These are phyloP conservation scores for Paxillus involutus DNA, from an alignment of 768 basidiomycete genomes.

Conservation along the genomic window DNA sequence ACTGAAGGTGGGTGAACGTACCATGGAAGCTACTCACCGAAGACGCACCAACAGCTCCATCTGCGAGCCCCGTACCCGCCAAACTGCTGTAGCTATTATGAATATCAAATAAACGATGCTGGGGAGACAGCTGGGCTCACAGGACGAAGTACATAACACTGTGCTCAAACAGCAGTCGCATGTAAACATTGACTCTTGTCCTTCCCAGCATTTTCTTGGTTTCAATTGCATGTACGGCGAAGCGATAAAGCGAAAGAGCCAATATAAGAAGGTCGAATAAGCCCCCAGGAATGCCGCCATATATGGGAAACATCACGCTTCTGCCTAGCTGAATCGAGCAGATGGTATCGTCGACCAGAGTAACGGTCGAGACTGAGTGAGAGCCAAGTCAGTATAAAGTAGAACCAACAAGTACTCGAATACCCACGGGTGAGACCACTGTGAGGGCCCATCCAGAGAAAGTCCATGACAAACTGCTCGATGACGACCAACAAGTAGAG, in stretches of 20 bases:
- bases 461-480: background rate
- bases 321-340: background rate
- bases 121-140: background rate
- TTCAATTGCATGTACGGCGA: slow-evolving; percentile 3
- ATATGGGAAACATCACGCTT: background rate
- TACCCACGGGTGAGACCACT: slow-evolving; percentile 2
- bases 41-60: background rate
- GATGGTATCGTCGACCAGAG: background rate
- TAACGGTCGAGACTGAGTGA: background rate
- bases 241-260: slow-evolving; percentile 7
- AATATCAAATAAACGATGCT: background rate
- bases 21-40: background rate
- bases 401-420: background rate
- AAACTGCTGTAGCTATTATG: slow-evolving; percentile 1
- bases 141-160: slow-evolving; percentile 12
- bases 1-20: background rate
- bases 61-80: background rate
- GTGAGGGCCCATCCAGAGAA: background rate
- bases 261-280: slow-evolving; percentile 9
- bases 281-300: background rate
- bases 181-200: slow-evolving; percentile 5
- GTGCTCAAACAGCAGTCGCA: slow-evolving; percentile 9
- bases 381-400: background rate
- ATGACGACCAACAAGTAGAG: slow-evolving; percentile 1
- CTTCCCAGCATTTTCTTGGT: background rate